phyloP scores from a whole-genome alignment of 345 rosid species.

The Euphorbia lathyris region DNA sequence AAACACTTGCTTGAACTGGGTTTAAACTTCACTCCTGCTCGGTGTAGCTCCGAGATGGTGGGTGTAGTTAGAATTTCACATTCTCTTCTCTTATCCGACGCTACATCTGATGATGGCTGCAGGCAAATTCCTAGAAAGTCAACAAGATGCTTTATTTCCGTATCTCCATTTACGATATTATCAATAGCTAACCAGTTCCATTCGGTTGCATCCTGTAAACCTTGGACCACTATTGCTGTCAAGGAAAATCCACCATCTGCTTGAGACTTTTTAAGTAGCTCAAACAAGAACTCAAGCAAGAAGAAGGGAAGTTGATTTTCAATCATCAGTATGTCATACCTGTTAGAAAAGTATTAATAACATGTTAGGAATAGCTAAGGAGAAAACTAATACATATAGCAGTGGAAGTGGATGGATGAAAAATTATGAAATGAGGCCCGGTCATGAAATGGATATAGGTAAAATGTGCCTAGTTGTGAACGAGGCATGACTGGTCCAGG shows the following conservation, averaged over 20 bases:
- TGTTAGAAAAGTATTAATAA: no score
- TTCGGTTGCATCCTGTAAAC: background rate
- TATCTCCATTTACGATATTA: no score
- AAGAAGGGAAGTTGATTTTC: slow-evolving; percentile 14
- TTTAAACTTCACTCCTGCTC: background rate
- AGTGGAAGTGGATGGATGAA: no score
- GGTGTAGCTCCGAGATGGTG: background rate
- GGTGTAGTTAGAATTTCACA: background rate
- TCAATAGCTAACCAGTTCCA: background rate
- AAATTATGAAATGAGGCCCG: no score
- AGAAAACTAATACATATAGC: no score
- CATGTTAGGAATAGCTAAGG: no score
- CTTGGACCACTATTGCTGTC: background rate
- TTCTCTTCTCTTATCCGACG: background rate
- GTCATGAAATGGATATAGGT: no score
- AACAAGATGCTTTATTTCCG: background rate
- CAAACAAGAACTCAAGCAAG: slow-evolving; percentile 3
- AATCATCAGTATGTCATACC: background rate
- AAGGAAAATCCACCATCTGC: background rate
- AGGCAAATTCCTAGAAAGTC: background rate
- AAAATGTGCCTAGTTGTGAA: no score
- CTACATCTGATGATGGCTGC: background rate
- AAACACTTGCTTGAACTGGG: background rate
- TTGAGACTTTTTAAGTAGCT: background rate
- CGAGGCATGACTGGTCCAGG: no score